These are phyloP conservation scores for Dianthus caryophyllus DNA, from an alignment of 148 eudicot genomes.

Conservation along the genomic window DNA sequence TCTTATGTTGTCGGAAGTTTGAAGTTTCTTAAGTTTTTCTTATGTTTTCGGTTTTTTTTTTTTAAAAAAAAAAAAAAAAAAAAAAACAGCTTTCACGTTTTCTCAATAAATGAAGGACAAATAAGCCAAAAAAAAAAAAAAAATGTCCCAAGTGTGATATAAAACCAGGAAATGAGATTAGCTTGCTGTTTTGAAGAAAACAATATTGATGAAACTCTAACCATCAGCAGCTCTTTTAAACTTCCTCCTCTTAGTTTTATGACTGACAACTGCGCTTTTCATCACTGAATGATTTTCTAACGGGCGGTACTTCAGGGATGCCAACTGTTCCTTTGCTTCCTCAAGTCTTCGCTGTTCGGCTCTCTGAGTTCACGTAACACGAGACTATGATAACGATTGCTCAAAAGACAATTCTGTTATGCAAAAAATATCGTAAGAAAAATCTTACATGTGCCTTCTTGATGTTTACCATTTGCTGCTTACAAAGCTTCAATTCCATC, in stretches of 20 bases:
- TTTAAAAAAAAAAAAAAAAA: too few relatives aligned
- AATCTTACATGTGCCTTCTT: conserved; percentile 61
- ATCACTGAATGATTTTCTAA: conserved; percentile 34
- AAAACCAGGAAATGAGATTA: background rate
- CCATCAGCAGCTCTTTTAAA: conserved; percentile 30
- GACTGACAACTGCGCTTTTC: conserved; percentile 23
- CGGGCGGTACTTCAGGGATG: conserved; percentile 64
- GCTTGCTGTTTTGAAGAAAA: background rate
- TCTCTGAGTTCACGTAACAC: conserved; percentile 37
- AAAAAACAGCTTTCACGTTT: too few relatives aligned
- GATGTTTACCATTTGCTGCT: conserved; percentile 55
- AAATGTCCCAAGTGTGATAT: too few relatives aligned
- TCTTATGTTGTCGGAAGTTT: too few relatives aligned
- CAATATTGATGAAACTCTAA: conserved; percentile 15
- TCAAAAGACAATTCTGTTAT: background rate
- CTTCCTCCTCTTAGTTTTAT: conserved; percentile 42
- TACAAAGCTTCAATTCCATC: conserved; percentile 87
- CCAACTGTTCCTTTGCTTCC: conserved; percentile 44
- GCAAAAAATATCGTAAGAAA: conserved; percentile 5
- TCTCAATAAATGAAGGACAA: too few relatives aligned
- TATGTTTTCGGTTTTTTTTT: too few relatives aligned
- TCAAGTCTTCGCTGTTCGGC: conserved; percentile 60
- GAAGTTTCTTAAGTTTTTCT: too few relatives aligned
- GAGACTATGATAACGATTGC: background rate
- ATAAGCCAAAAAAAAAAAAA: too few relatives aligned